Evolutionary conservation across 306 rosid species (phyloP).

Genomic region (Acacia crassicarpa): DNA sequence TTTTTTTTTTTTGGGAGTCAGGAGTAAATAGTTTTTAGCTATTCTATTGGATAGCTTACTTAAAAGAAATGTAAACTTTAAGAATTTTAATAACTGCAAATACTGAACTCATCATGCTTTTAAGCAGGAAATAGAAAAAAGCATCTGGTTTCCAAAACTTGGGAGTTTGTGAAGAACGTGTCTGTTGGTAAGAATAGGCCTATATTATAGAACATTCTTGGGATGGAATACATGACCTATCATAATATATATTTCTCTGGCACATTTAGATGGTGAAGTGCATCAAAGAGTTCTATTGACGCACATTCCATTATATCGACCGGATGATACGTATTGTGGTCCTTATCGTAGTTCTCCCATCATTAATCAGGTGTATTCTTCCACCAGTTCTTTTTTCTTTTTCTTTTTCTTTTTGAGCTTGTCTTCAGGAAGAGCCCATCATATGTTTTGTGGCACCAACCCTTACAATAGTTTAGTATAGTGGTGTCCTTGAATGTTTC

Average conservation of each 20-base stretch:
- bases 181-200: conserved; percentile 56
- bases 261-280: conserved; percentile 44
- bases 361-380: conserved; percentile 68
- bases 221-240: conserved; percentile 12
- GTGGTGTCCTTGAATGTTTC: conserved; percentile 24
- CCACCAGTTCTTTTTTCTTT: not conserved
- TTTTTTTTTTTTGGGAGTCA: not conserved
- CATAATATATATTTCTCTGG: conserved; percentile 26
- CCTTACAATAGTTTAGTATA: conserved; percentile 5
- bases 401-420: not conserved
- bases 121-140: conserved; percentile 57
- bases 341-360: conserved; percentile 59
- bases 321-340: conserved; percentile 63
- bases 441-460: conserved; percentile 4
- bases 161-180: conserved; percentile 62
- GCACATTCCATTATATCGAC: conserved; percentile 80
- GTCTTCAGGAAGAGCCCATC: conserved; percentile 16
- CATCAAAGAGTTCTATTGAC: conserved; percentile 73
- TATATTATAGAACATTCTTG: conserved; percentile 24
- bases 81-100: conserved; percentile 22
- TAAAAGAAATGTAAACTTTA: not conserved
- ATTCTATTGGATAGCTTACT: not conserved
- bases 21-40: not conserved
- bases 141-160: conserved; percentile 47
- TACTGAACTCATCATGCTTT: conserved; percentile 30